Percentiles rank a stretch among this genome's conserved stretches.
These are phyloP conservation scores for Rutstroemia sp. DNA, from an alignment of 2,329 filamentous ascomycete genomes.

Conservation along the genomic window DNA sequence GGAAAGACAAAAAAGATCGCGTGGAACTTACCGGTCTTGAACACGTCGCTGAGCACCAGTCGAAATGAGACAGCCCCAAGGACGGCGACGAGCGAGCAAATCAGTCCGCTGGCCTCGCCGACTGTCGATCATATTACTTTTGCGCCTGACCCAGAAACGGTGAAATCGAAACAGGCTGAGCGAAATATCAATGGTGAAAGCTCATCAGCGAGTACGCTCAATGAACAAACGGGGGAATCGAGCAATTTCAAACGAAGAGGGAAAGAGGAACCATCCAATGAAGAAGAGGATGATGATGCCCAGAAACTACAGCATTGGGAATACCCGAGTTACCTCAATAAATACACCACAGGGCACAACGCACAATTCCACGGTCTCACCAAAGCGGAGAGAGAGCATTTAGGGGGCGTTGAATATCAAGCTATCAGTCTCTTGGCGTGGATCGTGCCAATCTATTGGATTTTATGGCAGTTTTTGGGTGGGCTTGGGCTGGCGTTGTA, in stretches of 20 bases:
- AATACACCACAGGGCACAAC: slow-evolving; percentile 38
- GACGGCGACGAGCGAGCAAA: no score
- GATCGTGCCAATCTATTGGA: slow-evolving; percentile 53
- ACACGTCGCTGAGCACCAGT: no score
- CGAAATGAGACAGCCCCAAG: no score
- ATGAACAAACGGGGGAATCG: no score
- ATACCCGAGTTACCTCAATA: slow-evolving; percentile 22
- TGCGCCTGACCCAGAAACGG: background rate
- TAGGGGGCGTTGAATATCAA: slow-evolving; percentile 58
- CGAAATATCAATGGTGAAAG: no score
- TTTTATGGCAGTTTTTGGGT: slow-evolving; percentile 51
- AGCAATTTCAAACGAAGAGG: no score
- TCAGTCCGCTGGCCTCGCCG: no score
- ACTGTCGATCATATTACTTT: slow-evolving; percentile 2
- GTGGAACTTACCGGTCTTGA: no score
- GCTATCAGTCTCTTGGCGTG: slow-evolving; percentile 52
- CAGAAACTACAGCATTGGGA: background rate
- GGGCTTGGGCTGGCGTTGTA: slow-evolving; percentile 54
- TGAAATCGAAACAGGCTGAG: background rate
- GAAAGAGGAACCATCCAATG: no score
- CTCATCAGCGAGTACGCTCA: no score
- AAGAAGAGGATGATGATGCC: no score
- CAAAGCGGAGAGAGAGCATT: slow-evolving; percentile 44
- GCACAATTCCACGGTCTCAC: slow-evolving; percentile 47
- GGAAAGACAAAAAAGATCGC: no score